Evolutionary conservation across 148 eudicot species (phyloP).

Genomic region (Cornus kousa): DNA sequence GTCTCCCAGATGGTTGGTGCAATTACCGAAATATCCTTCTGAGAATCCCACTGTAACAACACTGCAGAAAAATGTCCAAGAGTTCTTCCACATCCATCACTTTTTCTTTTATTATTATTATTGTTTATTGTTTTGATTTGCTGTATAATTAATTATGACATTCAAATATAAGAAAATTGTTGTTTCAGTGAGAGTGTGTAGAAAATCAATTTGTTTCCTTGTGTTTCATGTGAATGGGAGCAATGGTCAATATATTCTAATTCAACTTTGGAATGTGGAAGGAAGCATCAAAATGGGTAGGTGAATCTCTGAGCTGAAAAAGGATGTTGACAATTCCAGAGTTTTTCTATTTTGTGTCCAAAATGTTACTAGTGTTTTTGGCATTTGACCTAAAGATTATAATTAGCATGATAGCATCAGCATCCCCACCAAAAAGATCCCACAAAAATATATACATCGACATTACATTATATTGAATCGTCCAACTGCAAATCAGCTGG

Average conservation of each 20-base stretch:
- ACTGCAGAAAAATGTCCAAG: not conserved
- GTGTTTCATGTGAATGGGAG: not conserved
- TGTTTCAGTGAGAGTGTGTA: not conserved
- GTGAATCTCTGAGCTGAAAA: not conserved
- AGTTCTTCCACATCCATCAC: not conserved
- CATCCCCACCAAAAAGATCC: too few species aligned
- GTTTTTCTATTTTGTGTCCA: too few species aligned
- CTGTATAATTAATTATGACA: too few species aligned
- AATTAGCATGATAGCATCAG: too few species aligned
- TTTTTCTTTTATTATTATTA: not conserved
- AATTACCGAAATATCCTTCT: not conserved
- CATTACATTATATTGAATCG: too few species aligned
- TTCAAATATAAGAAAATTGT: not conserved
- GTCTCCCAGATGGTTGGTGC: not conserved
- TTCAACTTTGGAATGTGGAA: not conserved
- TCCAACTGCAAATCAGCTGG: too few species aligned
- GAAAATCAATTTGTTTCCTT: not conserved
- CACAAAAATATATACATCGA: too few species aligned
- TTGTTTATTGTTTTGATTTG: not conserved
- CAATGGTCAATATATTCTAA: not conserved
- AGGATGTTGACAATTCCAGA: not conserved
- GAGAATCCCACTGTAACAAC: not conserved
- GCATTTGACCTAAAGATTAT: too few species aligned
- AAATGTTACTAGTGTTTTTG: too few species aligned
- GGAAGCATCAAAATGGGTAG: not conserved